A percentile compares a stretch with the other conserved stretches of the same genome.
Evolutionary conservation across 2,329 filamentous ascomycete species (phyloP).

Genomic region (Nigrospora oryzae): DNA sequence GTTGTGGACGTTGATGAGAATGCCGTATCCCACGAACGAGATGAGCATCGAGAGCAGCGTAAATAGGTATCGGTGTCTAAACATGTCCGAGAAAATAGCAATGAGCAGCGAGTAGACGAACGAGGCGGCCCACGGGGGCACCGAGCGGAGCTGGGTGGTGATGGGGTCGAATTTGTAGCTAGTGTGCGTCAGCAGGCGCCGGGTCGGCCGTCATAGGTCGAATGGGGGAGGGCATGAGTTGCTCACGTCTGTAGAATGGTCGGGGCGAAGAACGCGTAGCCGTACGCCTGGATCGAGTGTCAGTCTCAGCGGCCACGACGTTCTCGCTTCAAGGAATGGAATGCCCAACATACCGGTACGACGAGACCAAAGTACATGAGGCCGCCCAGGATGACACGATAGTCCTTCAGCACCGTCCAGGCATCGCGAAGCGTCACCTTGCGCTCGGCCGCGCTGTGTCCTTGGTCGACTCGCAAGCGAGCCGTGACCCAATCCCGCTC

Average conservation of each 20-base stretch:
- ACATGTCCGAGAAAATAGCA: slow-evolving; percentile 63
- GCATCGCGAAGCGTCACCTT: slow-evolving; percentile 52
- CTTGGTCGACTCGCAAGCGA: slow-evolving; percentile 61
- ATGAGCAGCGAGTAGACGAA: slow-evolving; percentile 73
- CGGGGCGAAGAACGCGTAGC: slow-evolving; percentile 71
- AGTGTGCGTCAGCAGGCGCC: not conserved
- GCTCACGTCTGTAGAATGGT: slow-evolving; percentile 55
- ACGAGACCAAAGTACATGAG: slow-evolving; percentile 78
- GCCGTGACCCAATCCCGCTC: slow-evolving; percentile 60
- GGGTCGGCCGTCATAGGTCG: not conserved
- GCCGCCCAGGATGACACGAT: slow-evolving; percentile 64
- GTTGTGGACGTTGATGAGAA: slow-evolving; percentile 64
- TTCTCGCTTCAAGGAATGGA: no score
- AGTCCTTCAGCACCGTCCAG: slow-evolving; percentile 59
- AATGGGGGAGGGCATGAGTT: not conserved
- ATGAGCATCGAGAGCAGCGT: slow-evolving; percentile 60
- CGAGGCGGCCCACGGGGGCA: slow-evolving; percentile 55
- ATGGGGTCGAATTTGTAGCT: slow-evolving; percentile 48
- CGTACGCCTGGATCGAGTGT: slow-evolving; percentile 42
- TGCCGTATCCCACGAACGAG: slow-evolving; percentile 65
- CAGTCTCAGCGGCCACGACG: not conserved
- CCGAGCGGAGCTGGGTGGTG: slow-evolving; percentile 48
- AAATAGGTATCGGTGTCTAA: slow-evolving; percentile 68
- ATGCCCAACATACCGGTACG: slow-evolving; percentile 38
- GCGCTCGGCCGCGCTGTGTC: slow-evolving; percentile 54